Base-by-base conservation (phyloP, 2,329 filamentous ascomycete genomes). In the Scedosporium boydii region DNA sequence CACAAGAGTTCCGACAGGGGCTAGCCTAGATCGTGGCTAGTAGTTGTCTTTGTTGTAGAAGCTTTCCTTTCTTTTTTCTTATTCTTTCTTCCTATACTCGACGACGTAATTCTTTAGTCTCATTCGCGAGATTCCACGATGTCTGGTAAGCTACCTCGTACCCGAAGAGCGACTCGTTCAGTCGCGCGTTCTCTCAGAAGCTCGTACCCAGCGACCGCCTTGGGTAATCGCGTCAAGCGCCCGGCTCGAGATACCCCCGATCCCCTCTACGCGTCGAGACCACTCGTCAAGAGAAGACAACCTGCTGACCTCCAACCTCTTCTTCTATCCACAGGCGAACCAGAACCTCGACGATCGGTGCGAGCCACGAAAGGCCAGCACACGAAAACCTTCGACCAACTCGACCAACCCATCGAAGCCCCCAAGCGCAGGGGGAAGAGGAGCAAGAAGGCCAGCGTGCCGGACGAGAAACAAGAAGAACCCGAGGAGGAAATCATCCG, bases 301-400 rank as follows among this genome's bases (percentile, higher is more conserved):
- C 62, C 55, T 59, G 58, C 64, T 65, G 60, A 65, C 60, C 29
- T 12, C 9, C 10, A 55, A 23, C 23, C 51, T 62, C 21, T 9
- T 62, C 23, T 23, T 61, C 38, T 29, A 5, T 38, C 18, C 51
- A 59, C 68, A 76, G 74, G 74, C 72, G 82, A 86, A 75, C 74
- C 78, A 63, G 93, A 97, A 83, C 90, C 92, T 64, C 89, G 95
- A 74, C 90, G 95, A 72, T 99, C 95, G 53, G 93, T 95, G 67
- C 89, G 95, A 70, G 92, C 93, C 70, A 99, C 95, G 66, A 99
- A 99, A 73, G 95, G 95, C 72, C 93, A 97, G 70, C 92, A 98
- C 76, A 88, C 87, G 27, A 96, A 96, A 76, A 89, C 89, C 67
- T 87, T 91, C 68, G 92, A 96, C 71, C 82, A 88, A 62, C 83